A percentile compares a stretch with the other conserved stretches of the same genome.
Evolutionary conservation across 768 basidiomycete species (phyloP).

Genomic region (Steccherinum ochraceum): DNA sequence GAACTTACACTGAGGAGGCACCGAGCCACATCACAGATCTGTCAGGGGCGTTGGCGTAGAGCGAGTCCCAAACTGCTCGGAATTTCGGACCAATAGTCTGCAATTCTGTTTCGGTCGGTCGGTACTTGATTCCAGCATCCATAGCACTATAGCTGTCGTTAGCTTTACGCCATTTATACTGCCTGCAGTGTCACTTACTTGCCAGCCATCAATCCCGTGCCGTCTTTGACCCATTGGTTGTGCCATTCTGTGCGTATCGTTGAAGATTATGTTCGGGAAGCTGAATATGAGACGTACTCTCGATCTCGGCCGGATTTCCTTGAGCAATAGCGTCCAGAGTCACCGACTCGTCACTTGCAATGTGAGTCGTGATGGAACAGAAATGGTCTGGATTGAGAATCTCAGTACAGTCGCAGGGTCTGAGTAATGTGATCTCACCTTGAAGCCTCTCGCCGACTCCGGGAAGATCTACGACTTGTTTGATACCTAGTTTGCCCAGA

Average conservation of each 20-base stretch:
- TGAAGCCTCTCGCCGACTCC: slow-evolving; percentile 27
- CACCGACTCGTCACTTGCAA: slow-evolving; percentile 37
- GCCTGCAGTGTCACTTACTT: slow-evolving; percentile 34
- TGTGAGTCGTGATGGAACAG: slow-evolving; percentile 24
- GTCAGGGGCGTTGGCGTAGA: slow-evolving; percentile 17
- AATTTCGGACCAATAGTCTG: slow-evolving; percentile 19
- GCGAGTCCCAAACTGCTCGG: slow-evolving; percentile 15
- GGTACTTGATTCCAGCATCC: slow-evolving; percentile 19
- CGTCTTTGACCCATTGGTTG: slow-evolving; percentile 29
- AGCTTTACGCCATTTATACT: not conserved
- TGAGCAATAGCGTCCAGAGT: slow-evolving; percentile 45
- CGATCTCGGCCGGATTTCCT: slow-evolving; percentile 29
- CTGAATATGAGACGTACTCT: slow-evolving; percentile 27
- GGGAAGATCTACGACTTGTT: slow-evolving; percentile 26
- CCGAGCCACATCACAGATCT: slow-evolving; percentile 16
- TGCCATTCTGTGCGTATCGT: slow-evolving; percentile 23
- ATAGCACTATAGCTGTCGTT: slow-evolving; percentile 9
- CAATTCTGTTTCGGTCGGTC: slow-evolving; percentile 17
- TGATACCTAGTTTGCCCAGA: slow-evolving; percentile 24
- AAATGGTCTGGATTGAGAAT: slow-evolving; percentile 24
- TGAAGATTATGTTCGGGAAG: not conserved
- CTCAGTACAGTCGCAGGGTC: not conserved
- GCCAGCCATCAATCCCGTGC: slow-evolving; percentile 44
- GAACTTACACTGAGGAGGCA: slow-evolving; percentile 8
- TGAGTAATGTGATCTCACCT: slow-evolving; percentile 11